Evolutionary conservation across 2,329 filamentous ascomycete genomes (phyloP), one percentile per base, ranked within the genome.

Genomic region (Fusarium sp.): DNA sequence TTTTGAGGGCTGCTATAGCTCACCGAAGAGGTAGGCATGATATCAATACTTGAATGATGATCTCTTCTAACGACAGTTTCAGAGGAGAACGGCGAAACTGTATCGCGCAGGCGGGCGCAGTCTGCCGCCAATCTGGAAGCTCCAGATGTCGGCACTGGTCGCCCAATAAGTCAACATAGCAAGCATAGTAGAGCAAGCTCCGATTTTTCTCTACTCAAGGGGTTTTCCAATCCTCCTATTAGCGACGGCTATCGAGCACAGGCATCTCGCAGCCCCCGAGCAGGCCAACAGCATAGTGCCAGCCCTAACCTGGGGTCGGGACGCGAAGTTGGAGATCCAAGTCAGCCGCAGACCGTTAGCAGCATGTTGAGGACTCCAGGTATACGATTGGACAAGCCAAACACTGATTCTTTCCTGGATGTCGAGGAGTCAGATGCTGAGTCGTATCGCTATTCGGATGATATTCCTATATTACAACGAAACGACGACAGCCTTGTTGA

Each of bases 161-260:
- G 88, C 71, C 87, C 89, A 50, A 78, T 87, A 44, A 90, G 87
- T 72, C 85, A 89, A 68, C 85, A 89, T 75, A 91, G 85, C 81
- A 92, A 87, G 76, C 90, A 92, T 79, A 91, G 87, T 76, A 89
- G 91, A 71, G 89, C 91, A 59, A 93, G 90, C 80, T 93, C 91
- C 57, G 91, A 94, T 78, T 86, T 90, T 71, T 91, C 90, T 52
- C 79, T 88, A 47, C 81, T 89, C 61, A 87, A 86, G 66, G 87
- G 85, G 61, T 86, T 86, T 70, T 80, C 84, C 50, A 83, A 83
- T 62, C 82, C 85, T 68, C 81, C 86, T 68, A 82, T 81, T 61
- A 80, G 81, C 36, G 80, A 82, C 23, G 73, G 69, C 62, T 74
- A 78, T 62, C 70, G 78, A 39, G 60, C 73, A 48, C 74, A 78